Percentiles rank a stretch among this genome's conserved stretches.
Conservation (phyloP, 1,284 basidiomycete species). For the Anthracocystis setariae region DNA sequence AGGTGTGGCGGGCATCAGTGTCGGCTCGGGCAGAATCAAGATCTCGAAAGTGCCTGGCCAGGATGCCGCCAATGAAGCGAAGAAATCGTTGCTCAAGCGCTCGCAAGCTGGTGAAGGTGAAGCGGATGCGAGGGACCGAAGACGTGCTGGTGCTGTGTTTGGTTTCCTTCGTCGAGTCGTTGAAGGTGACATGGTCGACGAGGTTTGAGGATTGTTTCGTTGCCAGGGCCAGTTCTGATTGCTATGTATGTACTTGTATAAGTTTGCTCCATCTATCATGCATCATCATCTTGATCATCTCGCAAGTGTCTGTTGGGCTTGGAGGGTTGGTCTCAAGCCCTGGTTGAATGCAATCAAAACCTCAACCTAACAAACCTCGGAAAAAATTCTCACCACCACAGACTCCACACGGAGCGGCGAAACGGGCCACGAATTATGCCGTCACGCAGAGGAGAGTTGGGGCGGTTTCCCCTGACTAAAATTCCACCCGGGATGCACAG, state of each 20-base stretch:
- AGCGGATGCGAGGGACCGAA: slow-evolving; percentile 30
- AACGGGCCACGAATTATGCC: background rate
- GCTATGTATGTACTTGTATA: slow-evolving; percentile 5
- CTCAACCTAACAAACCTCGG: background rate
- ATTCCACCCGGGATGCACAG: background rate
- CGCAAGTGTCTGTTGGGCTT: background rate
- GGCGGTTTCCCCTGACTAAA: background rate
- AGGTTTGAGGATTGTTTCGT: background rate
- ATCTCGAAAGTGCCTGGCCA: slow-evolving; percentile 21
- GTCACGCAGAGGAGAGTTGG: background rate
- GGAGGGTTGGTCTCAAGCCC: slow-evolving; percentile 1
- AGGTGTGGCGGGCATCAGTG: slow-evolving; percentile 44
- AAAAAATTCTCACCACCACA: background rate
- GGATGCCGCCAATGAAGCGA: slow-evolving; percentile 10
- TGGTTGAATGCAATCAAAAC: background rate
- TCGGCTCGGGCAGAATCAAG: slow-evolving; percentile 45
- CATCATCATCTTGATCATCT: background rate
- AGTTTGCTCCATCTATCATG: background rate
- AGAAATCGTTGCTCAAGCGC: slow-evolving; percentile 18
- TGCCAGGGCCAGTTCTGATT: background rate
- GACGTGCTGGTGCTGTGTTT: slow-evolving; percentile 36
- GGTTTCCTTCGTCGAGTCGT: slow-evolving; percentile 32
- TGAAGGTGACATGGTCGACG: slow-evolving; percentile 18
- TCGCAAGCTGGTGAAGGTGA: slow-evolving; percentile 4
- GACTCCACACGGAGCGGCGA: background rate